A percentile compares a stretch with the other conserved stretches of the same genome.
Conservation (phyloP, 768 basidiomycete species). For the Lepiota venenata region DNA sequence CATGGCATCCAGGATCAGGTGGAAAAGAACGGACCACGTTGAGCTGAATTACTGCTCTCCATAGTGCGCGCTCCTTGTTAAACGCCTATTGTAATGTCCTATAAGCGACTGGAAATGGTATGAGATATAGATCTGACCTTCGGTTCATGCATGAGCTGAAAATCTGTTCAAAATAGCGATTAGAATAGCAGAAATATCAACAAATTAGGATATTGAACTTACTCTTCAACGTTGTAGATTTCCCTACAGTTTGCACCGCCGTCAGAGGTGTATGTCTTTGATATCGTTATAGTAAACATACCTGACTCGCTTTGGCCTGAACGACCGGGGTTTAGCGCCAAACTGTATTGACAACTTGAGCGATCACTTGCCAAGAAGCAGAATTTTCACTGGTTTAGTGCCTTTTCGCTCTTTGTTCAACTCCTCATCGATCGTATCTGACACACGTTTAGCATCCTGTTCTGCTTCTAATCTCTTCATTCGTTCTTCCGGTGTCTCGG, state of each 20-base stretch:
- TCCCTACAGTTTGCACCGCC: not conserved
- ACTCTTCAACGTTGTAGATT: constrained; percentile 9
- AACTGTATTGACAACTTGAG: not conserved
- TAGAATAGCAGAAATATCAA: not conserved
- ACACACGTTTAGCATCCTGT: constrained; percentile 47
- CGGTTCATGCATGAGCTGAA: constrained; percentile 62
- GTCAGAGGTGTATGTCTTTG: no score
- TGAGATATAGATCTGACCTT: constrained; percentile 33
- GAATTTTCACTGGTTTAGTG: constrained; percentile 48
- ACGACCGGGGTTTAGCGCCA: not conserved
- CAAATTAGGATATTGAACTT: not conserved
- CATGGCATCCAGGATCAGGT: constrained; percentile 58
- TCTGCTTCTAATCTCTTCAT: constrained; percentile 43
- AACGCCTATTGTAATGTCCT: constrained; percentile 38
- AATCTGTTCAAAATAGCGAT: constrained; percentile 33
- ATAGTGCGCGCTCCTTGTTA: constrained; percentile 55
- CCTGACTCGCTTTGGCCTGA: constrained; percentile 81
- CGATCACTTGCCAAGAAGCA: constrained; percentile 49
- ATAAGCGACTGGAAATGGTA: not conserved
- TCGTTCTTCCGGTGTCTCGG: constrained; percentile 45
- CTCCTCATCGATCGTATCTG: constrained; percentile 64
- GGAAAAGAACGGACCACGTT: constrained; percentile 69
- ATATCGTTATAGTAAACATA: constrained; percentile 25
- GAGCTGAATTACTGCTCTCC: constrained; percentile 67
- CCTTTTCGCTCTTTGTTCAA: constrained; percentile 45